A percentile compares a stretch with the other conserved stretches of the same genome.
phyloP scores from a whole-genome alignment of 2,329 filamentous ascomycete species.

The Colletotrichum higginsianum region DNA sequence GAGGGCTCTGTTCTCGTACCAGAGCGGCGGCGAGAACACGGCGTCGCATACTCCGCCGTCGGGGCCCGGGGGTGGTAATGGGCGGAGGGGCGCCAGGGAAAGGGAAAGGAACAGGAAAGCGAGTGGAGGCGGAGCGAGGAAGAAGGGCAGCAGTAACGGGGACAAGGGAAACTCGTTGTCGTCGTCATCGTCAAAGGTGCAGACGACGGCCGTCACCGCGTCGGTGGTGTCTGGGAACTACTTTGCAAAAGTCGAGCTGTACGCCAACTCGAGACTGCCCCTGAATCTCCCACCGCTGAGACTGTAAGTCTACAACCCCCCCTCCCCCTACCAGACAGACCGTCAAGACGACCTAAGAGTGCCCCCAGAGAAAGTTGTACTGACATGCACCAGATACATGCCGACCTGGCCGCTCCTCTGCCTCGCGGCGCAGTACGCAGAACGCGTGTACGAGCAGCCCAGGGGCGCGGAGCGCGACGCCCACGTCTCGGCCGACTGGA shows the following conservation, averaged over 20 bases:
- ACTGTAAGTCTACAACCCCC: constrained; percentile 64
- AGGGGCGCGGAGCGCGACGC: constrained; percentile 74
- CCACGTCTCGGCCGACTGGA: constrained; percentile 80
- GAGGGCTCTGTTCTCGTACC: constrained; percentile 65
- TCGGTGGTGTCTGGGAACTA: constrained; percentile 43
- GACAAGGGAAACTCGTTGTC: constrained; percentile 6
- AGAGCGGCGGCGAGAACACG: constrained; percentile 23
- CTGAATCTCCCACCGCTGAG: constrained; percentile 76
- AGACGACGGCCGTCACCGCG: constrained; percentile 39
- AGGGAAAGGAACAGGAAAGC: not conserved
- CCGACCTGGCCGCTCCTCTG: constrained; percentile 84
- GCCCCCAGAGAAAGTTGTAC: constrained; percentile 9
- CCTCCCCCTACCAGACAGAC: not conserved
- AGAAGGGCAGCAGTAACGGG: constrained; percentile 19
- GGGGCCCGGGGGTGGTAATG: not conserved
- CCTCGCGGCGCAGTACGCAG: constrained; percentile 83
- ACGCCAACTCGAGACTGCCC: constrained; percentile 83
- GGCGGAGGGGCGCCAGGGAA: not conserved
- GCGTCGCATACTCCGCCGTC: not conserved
- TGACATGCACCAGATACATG: constrained; percentile 70
- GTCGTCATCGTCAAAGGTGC: constrained; percentile 19
- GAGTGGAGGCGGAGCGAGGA: constrained; percentile 1
- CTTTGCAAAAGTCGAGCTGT: constrained; percentile 84
- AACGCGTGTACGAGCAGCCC: constrained; percentile 79
- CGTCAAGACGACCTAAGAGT: not conserved